phyloP scores from a whole-genome alignment of 345 rosid species.

The Moricandia moricandioides region DNA sequence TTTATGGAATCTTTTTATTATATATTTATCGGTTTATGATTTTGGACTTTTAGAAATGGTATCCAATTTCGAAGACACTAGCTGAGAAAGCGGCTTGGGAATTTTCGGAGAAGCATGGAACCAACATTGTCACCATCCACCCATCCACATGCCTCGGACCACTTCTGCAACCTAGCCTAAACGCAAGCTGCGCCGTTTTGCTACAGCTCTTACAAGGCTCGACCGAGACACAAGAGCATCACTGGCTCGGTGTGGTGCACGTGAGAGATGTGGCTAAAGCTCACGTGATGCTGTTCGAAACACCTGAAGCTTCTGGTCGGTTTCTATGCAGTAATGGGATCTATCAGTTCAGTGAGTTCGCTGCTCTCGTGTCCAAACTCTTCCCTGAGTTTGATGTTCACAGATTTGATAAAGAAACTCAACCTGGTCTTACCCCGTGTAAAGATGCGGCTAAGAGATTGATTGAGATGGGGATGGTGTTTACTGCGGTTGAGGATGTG shows the following conservation, averaged over 20 bases:
- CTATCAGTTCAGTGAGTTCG: conserved; percentile 69
- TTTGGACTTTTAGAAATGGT: not conserved
- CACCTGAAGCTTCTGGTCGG: conserved; percentile 19
- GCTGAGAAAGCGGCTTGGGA: too few relatives aligned
- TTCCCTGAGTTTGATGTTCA: conserved; percentile 65
- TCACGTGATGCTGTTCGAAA: conserved; percentile 57
- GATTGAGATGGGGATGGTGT: conserved; percentile 56
- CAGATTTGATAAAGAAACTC: conserved; percentile 60
- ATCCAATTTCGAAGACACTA: too few relatives aligned
- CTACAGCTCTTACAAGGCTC: too few relatives aligned
- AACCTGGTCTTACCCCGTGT: conserved; percentile 56
- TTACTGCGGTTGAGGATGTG: conserved; percentile 66
- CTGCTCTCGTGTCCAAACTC: conserved; percentile 55
- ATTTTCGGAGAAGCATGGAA: conserved; percentile 26
- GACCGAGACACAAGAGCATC: too few relatives aligned
- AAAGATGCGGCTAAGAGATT: conserved; percentile 73
- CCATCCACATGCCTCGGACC: conserved; percentile 82
- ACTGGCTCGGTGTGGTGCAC: not conserved
- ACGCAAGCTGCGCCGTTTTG: conserved; percentile 59
- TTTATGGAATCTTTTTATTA: not conserved
- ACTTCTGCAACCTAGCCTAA: conserved; percentile 61
- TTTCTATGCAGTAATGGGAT: conserved; percentile 13
- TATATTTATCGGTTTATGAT: not conserved
- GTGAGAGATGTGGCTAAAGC: conserved; percentile 75
- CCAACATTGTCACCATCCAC: conserved; percentile 66